phyloP scores from a whole-genome alignment of 495 filamentous ascomycete species.

The Penicillium goetzii region DNA sequence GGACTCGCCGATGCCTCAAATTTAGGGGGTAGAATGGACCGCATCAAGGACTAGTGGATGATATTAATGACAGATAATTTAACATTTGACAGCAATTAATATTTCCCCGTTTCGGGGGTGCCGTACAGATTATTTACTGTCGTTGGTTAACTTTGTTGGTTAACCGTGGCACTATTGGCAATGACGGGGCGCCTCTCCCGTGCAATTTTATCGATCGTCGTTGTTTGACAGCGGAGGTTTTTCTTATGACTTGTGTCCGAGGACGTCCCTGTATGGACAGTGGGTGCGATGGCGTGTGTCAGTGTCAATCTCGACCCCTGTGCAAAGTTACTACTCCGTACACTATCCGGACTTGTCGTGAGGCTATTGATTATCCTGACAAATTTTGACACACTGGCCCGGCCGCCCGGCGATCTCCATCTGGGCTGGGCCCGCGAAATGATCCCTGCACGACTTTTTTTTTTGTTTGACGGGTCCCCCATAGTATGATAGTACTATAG shows the following conservation, averaged over 20 bases:
- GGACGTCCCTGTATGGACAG: neutral
- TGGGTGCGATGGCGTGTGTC: neutral
- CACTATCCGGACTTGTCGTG: neutral
- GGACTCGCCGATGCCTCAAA: slow-evolving; percentile 20
- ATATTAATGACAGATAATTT: neutral
- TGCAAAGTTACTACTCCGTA: neutral
- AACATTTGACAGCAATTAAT: neutral
- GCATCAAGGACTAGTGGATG: neutral
- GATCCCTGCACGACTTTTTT: slow-evolving; percentile 6
- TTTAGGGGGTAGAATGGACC: neutral
- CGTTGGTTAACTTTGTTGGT: neutral
- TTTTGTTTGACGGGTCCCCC: neutral
- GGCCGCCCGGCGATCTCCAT: slow-evolving; percentile 8
- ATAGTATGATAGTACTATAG: neutral
- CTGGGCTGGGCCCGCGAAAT: neutral
- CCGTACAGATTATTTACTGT: neutral
- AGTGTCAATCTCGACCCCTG: neutral
- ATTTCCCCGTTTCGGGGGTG: neutral
- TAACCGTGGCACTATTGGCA: slow-evolving; percentile 1
- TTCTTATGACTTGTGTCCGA: neutral
- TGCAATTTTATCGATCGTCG: neutral
- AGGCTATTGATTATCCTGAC: slow-evolving; percentile 7
- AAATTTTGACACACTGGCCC: neutral
- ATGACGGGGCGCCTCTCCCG: slow-evolving; percentile 10
- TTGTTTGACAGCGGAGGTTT: slow-evolving; percentile 3